Evolutionary conservation across 139 green algal species (phyloP), one percentile per base, ranked within the genome.

Genomic region (Coccomyxa sp.): DNA sequence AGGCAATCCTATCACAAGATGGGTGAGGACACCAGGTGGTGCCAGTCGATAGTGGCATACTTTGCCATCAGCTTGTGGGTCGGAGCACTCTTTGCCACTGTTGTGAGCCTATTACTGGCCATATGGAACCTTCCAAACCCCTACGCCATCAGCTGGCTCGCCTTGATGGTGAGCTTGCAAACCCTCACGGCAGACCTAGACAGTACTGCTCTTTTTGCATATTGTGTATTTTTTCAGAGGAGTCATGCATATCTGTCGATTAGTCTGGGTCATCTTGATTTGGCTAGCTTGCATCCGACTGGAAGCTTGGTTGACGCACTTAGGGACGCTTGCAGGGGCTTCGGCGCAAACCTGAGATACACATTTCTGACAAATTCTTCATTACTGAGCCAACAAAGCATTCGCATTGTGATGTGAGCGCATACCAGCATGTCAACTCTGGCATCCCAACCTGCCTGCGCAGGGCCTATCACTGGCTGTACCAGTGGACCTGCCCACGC

Each of bases 21-120:
- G 38, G 38, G 38, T 51, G 38, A 51, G 38, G 38, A 74, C 21
- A 74, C 9, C 23, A 27, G 23, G 21, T 74, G 66, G 66, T 27
- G 21, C 1, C 21, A 74, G 66, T 23, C 21, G 4, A 27, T 27
- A 13, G 23, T 30, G 23, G 66, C 21, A 10, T 30, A 23, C 66
- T 74, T 77, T 38, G 71, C 71, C 31, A 38, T 77, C n/a, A 38
- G 71, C 71, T 38, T 77, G 23, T 77, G 71, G 71, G 27, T 77
- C 45, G 71, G 71, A 31, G n/a, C 25, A 18, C 31, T 77, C 14
- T 38, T 77, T n/a, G 71, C 14, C 71, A 32, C 27, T 18, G 14
- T 51, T 1, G 10, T n/a, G 14, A 77, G 71, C 71, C 25, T 77
- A 32, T 7, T 77, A 18, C 23, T 77, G 14, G 71, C 71, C 14